These are phyloP conservation scores for Leucosporidium scottii DNA, from an alignment of 768 basidiomycete species.

Conservation along the genomic window DNA sequence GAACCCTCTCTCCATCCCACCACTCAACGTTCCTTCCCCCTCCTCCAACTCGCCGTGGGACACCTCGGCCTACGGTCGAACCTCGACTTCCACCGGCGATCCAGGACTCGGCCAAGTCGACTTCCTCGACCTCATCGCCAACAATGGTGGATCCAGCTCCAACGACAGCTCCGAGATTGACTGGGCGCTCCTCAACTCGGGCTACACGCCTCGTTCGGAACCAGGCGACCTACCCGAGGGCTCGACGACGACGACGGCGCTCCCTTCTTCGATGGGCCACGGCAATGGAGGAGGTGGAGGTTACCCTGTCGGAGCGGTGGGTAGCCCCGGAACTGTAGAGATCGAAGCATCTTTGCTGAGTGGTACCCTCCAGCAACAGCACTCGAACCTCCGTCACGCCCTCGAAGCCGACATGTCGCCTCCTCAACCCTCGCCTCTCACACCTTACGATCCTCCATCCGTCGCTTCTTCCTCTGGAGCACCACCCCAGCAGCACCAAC, in stretches of 20 bases:
- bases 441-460: no score
- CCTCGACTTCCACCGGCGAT: conserved; percentile 1
- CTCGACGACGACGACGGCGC: no score
- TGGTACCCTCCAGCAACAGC: no score
- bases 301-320: no score
- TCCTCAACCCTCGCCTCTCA: no score
- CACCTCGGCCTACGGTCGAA: conserved; percentile 20
- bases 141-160: neutral
- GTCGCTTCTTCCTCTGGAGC: neutral
- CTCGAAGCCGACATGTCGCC: no score
- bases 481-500: neutral
- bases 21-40: neutral
- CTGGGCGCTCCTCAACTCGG: conserved; percentile 24
- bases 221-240: no score
- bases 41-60: conserved; percentile 24
- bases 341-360: neutral
- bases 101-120: neutral
- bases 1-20: neutral
- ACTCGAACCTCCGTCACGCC: no score
- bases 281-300: no score
- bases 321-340: neutral
- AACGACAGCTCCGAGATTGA: conserved; percentile 20
- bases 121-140: conserved; percentile 29
- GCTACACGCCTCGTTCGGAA: conserved; percentile 1
- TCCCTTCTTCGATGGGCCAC: no score